Evolutionary conservation across 2,329 filamentous ascomycete genomes (phyloP).

Genomic region (Aspergillus latus): DNA sequence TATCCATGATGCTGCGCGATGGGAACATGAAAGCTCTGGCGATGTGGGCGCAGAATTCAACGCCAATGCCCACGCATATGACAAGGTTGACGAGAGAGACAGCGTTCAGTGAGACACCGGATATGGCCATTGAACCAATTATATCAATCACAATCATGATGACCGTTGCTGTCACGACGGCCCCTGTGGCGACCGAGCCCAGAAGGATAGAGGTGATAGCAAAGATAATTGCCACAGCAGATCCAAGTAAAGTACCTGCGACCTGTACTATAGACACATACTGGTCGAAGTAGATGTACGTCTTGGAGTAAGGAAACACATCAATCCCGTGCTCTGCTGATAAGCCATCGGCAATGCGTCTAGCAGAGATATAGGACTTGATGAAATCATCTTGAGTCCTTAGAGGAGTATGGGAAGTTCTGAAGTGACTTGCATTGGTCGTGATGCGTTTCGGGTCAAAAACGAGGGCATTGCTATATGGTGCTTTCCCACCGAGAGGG

Average conservation of each 20-base stretch:
- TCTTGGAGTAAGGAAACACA: slow-evolving; percentile 94
- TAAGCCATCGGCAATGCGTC: slow-evolving; percentile 79
- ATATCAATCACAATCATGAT: slow-evolving; percentile 94
- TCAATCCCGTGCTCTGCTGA: slow-evolving; percentile 69
- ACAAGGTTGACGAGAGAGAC: slow-evolving; percentile 94
- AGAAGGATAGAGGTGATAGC: slow-evolving; percentile 75
- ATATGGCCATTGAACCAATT: slow-evolving; percentile 89
- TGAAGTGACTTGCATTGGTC: slow-evolving; percentile 84
- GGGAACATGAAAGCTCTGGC: slow-evolving; percentile 96
- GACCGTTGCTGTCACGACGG: slow-evolving; percentile 81
- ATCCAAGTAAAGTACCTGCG: slow-evolving; percentile 74
- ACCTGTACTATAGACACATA: slow-evolving; percentile 82
- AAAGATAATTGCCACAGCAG: slow-evolving; percentile 83
- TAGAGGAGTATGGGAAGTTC: slow-evolving; percentile 82
- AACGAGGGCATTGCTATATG: slow-evolving; percentile 82
- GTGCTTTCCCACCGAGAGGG: slow-evolving; percentile 81
- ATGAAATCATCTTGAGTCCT: slow-evolving; percentile 92
- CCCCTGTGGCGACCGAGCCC: slow-evolving; percentile 77
- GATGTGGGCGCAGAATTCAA: slow-evolving; percentile 97
- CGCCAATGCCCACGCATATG: slow-evolving; percentile 93
- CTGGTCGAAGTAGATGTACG: slow-evolving; percentile 99
- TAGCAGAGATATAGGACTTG: slow-evolving; percentile 80
- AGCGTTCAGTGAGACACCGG: slow-evolving; percentile 86
- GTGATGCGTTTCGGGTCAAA: slow-evolving; percentile 66
- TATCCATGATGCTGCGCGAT: slow-evolving; percentile 75